Evolutionary conservation across 2,329 filamentous ascomycete species (phyloP).

Genomic region (Fusarium scirpi): DNA sequence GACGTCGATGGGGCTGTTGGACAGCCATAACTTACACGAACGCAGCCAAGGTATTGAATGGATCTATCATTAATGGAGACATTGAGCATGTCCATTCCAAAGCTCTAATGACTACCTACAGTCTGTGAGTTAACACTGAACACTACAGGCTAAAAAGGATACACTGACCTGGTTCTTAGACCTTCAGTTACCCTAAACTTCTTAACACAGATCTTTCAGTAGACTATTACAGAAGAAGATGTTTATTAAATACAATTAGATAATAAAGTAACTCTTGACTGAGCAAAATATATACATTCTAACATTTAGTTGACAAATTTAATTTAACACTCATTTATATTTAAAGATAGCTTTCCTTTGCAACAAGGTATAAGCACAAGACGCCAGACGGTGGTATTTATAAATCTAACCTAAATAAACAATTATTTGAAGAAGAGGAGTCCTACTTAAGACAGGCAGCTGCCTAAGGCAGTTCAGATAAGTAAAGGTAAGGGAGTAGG

Average conservation of each 20-base stretch:
- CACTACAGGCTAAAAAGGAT: background rate
- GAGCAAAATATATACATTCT: accelerated
- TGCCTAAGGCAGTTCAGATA: accelerated
- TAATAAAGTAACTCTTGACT: too few relatives aligned
- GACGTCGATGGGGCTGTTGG: background rate
- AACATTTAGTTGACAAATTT: accelerated
- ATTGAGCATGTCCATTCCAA: too few relatives aligned
- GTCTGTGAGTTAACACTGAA: background rate
- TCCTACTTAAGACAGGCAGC: background rate
- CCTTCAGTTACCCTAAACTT: background rate
- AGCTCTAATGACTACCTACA: accelerated
- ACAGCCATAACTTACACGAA: background rate
- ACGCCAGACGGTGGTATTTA: accelerated
- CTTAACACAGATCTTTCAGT: accelerated
- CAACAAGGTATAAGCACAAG: accelerated
- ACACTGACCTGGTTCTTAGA: background rate
- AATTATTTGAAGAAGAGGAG: background rate
- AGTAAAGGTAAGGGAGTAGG: background rate
- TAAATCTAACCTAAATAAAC: background rate
- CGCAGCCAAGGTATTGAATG: background rate
- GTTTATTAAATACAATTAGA: too few relatives aligned
- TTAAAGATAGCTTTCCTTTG: too few relatives aligned
- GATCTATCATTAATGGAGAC: background rate
- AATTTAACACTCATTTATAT: too few relatives aligned
- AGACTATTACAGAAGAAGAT: background rate